A percentile compares a stretch with the other conserved stretches of the same genome.
Conservation (phyloP, 768 basidiomycete species). For the Russula foetens region DNA sequence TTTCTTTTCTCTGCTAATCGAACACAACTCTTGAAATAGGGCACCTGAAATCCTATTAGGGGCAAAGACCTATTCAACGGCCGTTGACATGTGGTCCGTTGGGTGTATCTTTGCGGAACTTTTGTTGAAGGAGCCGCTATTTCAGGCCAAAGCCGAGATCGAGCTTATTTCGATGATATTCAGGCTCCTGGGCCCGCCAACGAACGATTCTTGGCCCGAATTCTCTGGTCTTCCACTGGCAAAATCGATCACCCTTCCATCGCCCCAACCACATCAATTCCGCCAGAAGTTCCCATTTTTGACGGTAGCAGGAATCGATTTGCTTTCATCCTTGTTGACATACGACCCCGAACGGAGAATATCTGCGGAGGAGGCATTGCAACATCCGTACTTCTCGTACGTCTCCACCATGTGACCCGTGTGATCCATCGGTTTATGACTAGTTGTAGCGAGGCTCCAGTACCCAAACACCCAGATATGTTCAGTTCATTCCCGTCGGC, state of each 20-base stretch:
- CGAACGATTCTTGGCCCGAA: constrained; percentile 78
- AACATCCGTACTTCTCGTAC: constrained; percentile 88
- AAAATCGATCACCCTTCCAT: constrained; percentile 68
- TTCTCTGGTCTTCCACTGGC: constrained; percentile 72
- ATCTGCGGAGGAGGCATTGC: constrained; percentile 80
- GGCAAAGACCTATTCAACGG: constrained; percentile 87
- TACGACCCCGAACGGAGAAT: constrained; percentile 89
- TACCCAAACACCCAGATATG: constrained; percentile 93
- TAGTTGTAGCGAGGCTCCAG: constrained; percentile 69
- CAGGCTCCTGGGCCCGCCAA: constrained; percentile 91
- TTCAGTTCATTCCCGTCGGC: constrained; percentile 94
- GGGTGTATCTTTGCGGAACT: constrained; percentile 98
- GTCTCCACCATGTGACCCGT: constrained; percentile 21
- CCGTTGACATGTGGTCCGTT: constrained; percentile 97
- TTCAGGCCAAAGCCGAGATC: constrained; percentile 92
- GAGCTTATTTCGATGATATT: constrained; percentile 93
- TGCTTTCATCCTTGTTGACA: constrained; percentile 70
- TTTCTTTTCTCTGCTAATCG: constrained; percentile 4
- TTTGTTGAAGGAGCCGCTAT: constrained; percentile 90
- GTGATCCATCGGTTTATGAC: background rate
- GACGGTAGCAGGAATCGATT: constrained; percentile 74
- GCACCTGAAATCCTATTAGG: constrained; percentile 95
- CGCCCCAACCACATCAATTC: constrained; percentile 67
- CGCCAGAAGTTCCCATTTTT: constrained; percentile 83
- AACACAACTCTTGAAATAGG: constrained; percentile 32